These are phyloP conservation scores for Zizania latifolia DNA, from an alignment of 176 grass and related monocot genomes.

Conservation along the genomic window DNA sequence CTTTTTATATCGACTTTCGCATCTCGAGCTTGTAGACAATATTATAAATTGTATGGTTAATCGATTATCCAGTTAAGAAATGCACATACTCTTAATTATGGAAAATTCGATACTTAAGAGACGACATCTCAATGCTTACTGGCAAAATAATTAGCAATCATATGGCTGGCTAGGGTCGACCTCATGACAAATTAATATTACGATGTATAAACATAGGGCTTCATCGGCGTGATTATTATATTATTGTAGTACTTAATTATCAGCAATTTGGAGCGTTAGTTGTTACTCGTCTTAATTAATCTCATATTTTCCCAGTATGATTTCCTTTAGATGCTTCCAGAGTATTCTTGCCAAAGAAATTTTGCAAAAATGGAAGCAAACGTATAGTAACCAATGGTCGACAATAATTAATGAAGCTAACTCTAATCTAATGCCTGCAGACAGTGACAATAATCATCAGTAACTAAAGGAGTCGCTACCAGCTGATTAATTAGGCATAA, in stretches of 20 bases:
- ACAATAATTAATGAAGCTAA: neutral
- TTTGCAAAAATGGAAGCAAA: neutral
- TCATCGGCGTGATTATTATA: neutral
- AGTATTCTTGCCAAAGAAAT: neutral
- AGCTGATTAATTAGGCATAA: neutral
- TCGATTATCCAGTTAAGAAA: too few relatives aligned
- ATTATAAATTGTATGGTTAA: too few relatives aligned
- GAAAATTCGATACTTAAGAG: too few relatives aligned
- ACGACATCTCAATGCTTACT: neutral
- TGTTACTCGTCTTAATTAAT: neutral
- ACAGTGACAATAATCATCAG: slow-evolving; percentile 2
- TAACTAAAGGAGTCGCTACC: neutral
- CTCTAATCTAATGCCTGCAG: neutral
- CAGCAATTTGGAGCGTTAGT: neutral
- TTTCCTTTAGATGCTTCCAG: neutral
- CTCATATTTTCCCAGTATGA: neutral
- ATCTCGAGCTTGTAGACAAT: too few relatives aligned
- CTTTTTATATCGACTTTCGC: too few relatives aligned
- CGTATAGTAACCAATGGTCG: neutral
- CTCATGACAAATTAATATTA: neutral
- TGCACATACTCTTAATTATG: too few relatives aligned
- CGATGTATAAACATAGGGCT: neutral
- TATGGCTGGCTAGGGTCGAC: neutral
- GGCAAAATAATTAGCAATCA: neutral
- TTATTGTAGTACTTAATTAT: neutral